Evolutionary conservation across 768 basidiomycete species (phyloP).

Genomic region (Candolleomyces eurysporus): DNA sequence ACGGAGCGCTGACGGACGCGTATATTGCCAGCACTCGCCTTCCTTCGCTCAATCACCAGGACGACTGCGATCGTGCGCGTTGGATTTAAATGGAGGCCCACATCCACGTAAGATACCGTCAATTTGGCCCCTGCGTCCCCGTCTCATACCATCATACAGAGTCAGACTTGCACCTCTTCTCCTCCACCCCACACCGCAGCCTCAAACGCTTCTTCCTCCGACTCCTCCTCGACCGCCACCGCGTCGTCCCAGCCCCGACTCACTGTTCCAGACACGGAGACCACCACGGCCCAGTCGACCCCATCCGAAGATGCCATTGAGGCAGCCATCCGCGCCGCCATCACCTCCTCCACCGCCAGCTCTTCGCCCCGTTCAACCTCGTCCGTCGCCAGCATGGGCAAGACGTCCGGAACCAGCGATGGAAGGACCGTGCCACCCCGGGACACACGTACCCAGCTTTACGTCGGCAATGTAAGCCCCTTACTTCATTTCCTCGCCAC

Average conservation of each 20-base stretch:
- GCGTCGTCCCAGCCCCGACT: neutral
- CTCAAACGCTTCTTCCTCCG: neutral
- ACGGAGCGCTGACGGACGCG: neutral
- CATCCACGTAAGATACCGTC: neutral
- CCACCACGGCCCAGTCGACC: neutral
- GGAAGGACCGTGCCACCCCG: conserved; percentile 47
- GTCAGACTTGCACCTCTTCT: neutral
- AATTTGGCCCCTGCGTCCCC: neutral
- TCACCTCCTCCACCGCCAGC: neutral
- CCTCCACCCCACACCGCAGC: neutral
- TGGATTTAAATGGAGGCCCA: neutral
- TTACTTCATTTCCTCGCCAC: conserved; percentile 4
- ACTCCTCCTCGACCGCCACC: conserved; percentile 1
- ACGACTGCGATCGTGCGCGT: no score
- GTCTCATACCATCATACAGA: neutral
- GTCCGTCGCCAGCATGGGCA: neutral
- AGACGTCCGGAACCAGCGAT: conserved; percentile 25
- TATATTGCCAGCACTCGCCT: neutral
- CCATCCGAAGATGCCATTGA: conserved; percentile 81
- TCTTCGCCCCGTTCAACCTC: neutral
- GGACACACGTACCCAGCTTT: conserved; percentile 93
- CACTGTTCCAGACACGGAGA: neutral
- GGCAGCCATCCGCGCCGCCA: conserved; percentile 89
- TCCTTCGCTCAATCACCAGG: no score
- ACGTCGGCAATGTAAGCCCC: conserved; percentile 85